Percentiles rank a stretch among this genome's conserved stretches.
phyloP scores from a whole-genome alignment of 441 rosid species.

The Mallotus japonicus region DNA sequence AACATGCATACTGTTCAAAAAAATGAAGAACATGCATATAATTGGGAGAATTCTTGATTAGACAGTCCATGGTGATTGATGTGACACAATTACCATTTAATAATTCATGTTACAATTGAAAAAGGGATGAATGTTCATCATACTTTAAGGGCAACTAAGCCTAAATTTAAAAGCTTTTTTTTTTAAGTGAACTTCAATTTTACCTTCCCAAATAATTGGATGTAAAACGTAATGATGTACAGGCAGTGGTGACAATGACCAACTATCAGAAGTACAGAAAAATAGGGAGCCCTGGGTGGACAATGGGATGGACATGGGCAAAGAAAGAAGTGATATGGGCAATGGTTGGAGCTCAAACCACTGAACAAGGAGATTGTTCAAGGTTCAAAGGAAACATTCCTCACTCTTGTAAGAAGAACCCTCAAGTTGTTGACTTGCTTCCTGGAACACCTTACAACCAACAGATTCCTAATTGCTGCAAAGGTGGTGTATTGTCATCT shows the following conservation, averaged over 20 bases:
- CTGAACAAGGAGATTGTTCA: conserved; percentile 86
- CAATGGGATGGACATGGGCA: conserved; percentile 82
- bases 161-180: no score
- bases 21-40: no score
- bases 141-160: no score
- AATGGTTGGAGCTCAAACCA: conserved; percentile 72
- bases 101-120: no score
- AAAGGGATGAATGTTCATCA: no score
- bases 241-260: conserved; percentile 63
- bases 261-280: conserved; percentile 69
- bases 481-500: conserved; percentile 61
- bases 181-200: no score
- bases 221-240: conserved; percentile 3
- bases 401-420: conserved; percentile 70
- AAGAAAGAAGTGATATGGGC: conserved; percentile 78
- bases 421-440: conserved; percentile 62
- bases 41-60: no score
- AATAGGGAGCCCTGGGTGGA: conserved; percentile 76
- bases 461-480: conserved; percentile 63
- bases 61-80: no score
- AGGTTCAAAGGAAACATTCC: conserved; percentile 70
- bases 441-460: conserved; percentile 62
- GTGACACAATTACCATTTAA: no score
- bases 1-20: no score
- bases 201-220: no score